A percentile compares a stretch with the other conserved stretches of the same genome.
Evolutionary conservation across 2,329 filamentous ascomycete species (phyloP).

Genomic region (Triangularia verruculosa): DNA sequence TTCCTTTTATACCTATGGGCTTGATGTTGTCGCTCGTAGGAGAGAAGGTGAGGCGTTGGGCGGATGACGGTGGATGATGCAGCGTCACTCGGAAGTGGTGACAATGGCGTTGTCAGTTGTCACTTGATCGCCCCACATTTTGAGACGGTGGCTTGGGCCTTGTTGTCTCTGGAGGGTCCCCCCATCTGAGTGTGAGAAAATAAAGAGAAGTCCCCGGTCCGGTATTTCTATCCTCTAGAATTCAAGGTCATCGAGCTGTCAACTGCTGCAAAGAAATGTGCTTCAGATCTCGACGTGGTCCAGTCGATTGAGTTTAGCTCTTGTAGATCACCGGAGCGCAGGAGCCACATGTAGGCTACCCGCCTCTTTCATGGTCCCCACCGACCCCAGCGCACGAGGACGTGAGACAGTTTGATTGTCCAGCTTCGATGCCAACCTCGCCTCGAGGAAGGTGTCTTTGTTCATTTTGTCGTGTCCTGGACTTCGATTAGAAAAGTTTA

Average conservation of each 20-base stretch:
- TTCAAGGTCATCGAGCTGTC: not conserved
- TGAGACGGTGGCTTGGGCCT: not conserved
- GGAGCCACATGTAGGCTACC: not conserved
- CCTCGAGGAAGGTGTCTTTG: not conserved
- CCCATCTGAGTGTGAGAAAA: no score
- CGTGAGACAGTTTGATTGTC: constrained; percentile 7
- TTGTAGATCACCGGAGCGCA: not conserved
- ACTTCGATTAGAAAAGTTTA: not conserved
- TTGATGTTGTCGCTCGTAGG: not conserved
- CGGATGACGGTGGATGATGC: constrained; percentile 4
- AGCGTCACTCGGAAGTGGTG: constrained; percentile 17
- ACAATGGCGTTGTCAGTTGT: constrained; percentile 11
- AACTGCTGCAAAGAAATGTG: not conserved
- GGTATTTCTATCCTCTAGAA: not conserved
- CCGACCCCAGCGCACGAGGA: constrained; percentile 1
- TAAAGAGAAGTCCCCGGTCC: no score
- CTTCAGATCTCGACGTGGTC: not conserved
- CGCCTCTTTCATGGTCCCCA: not conserved
- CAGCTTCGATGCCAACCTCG: not conserved
- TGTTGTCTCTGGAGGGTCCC: not conserved
- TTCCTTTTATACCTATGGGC: constrained; percentile 2
- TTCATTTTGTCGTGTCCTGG: not conserved
- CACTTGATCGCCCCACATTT: constrained; percentile 11
- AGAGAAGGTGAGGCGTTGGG: not conserved
- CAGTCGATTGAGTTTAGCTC: not conserved